phyloP scores from a whole-genome alignment of 257 asterid genomes.

The Anisodus acutangulus region DNA sequence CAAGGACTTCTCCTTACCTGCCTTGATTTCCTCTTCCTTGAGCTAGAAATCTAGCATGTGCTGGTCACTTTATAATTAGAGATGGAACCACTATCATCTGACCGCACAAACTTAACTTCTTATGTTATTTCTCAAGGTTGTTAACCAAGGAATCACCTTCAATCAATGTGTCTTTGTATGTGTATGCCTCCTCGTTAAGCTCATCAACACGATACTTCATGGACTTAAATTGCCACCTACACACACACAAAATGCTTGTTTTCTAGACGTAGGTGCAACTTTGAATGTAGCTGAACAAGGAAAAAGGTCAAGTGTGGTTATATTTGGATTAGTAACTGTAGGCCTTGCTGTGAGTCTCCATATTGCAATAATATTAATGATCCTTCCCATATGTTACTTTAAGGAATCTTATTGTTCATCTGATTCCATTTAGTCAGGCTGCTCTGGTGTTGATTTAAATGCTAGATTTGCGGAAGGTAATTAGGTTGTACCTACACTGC shows the following conservation, averaged over 20 bases:
- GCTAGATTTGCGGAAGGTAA: constrained; percentile 50
- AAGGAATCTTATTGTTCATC: neutral
- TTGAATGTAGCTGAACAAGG: neutral
- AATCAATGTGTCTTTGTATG: constrained; percentile 35
- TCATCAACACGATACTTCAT: constrained; percentile 26
- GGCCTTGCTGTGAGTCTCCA: neutral
- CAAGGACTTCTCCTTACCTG: constrained; percentile 30
- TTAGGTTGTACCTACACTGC: neutral
- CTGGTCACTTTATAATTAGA: constrained; percentile 35
- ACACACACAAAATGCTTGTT: neutral
- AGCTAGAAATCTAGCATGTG: constrained; percentile 37
- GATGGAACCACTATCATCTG: constrained; percentile 37
- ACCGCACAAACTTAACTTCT: constrained; percentile 37
- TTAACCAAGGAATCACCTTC: constrained; percentile 32
- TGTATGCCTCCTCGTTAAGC: constrained; percentile 24
- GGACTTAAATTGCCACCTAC: neutral
- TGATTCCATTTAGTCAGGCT: constrained; percentile 45
- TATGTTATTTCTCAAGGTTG: constrained; percentile 37
- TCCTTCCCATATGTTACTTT: neutral
- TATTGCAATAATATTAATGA: neutral
- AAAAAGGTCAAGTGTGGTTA: neutral
- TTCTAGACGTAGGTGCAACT: neutral
- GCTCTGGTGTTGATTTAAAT: constrained; percentile 32
- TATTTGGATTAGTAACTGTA: neutral
- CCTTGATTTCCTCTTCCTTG: constrained; percentile 33